phyloP scores from a whole-genome alignment of 2,329 filamentous ascomycete species.

The Fusarium armeniacum region DNA sequence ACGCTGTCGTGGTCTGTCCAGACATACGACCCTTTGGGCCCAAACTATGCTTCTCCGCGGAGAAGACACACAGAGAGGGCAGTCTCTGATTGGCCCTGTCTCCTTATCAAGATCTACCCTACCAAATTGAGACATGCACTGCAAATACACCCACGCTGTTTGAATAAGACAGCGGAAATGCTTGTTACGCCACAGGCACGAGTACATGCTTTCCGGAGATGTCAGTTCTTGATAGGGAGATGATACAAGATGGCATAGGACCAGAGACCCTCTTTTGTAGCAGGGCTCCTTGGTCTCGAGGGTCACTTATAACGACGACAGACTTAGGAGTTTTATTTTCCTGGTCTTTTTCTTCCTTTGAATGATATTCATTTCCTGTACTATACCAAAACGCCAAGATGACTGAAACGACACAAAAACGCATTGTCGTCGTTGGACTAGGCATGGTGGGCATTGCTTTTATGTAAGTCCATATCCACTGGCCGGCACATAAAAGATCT shows the following conservation, averaged over 20 bases:
- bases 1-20: slow-evolving; percentile 33
- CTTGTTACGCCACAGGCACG: slow-evolving; percentile 29
- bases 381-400: slow-evolving; percentile 25
- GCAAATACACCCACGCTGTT: slow-evolving; percentile 30
- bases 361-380: slow-evolving; percentile 2
- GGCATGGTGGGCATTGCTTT: slow-evolving; percentile 94
- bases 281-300: slow-evolving; percentile 17
- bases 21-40: slow-evolving; percentile 39
- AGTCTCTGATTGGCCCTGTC: slow-evolving; percentile 41
- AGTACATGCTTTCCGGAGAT: slow-evolving; percentile 42
- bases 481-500: slow-evolving; percentile 6
- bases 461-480: slow-evolving; percentile 72
- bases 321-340: slow-evolving; percentile 1
- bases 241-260: slow-evolving; percentile 20
- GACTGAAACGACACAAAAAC: slow-evolving; percentile 61
- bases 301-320: slow-evolving; percentile 39
- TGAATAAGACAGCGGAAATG: slow-evolving; percentile 42
- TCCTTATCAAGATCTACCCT: slow-evolving; percentile 47
- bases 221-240: slow-evolving; percentile 42
- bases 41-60: slow-evolving; percentile 46
- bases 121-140: slow-evolving; percentile 15
- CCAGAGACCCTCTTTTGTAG: slow-evolving; percentile 30
- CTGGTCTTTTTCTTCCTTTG: background rate
- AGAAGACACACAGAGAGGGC: slow-evolving; percentile 10
- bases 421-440: slow-evolving; percentile 85